These are phyloP conservation scores for Trichosporon asahii DNA, from an alignment of 1,284 basidiomycete species.

Conservation along the genomic window DNA sequence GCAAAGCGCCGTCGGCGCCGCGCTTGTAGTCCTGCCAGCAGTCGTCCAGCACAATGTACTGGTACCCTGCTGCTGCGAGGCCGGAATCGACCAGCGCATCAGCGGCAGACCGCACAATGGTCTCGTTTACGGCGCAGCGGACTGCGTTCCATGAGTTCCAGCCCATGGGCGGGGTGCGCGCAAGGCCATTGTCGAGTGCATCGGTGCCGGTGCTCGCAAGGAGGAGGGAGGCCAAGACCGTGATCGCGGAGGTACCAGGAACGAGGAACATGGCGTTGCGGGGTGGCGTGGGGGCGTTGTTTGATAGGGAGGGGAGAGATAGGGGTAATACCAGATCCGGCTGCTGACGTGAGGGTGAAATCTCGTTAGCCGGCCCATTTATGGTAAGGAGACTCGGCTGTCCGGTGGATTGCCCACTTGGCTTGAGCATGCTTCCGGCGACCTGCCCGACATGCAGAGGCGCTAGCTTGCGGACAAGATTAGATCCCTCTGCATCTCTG, in stretches of 20 bases:
- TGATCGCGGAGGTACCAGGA: background rate
- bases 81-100: background rate
- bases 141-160: constrained; percentile 10
- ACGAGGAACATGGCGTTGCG: background rate
- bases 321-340: background rate
- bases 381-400: background rate
- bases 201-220: background rate
- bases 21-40: constrained; percentile 5
- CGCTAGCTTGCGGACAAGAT: background rate
- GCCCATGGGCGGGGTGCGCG: constrained; percentile 11
- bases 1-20: background rate
- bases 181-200: constrained; percentile 7
- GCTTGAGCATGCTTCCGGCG: background rate
- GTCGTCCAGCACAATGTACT: constrained; percentile 10
- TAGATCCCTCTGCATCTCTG: background rate
- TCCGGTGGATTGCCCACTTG: background rate
- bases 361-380: background rate
- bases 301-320: background rate
- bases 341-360: background rate
- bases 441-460: background rate
- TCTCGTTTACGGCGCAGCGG: background rate
- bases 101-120: background rate
- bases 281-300: background rate
- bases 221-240: background rate
- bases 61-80: background rate